phyloP scores from a whole-genome alignment of 768 basidiomycete genomes.

The Mycena leptocephala region DNA sequence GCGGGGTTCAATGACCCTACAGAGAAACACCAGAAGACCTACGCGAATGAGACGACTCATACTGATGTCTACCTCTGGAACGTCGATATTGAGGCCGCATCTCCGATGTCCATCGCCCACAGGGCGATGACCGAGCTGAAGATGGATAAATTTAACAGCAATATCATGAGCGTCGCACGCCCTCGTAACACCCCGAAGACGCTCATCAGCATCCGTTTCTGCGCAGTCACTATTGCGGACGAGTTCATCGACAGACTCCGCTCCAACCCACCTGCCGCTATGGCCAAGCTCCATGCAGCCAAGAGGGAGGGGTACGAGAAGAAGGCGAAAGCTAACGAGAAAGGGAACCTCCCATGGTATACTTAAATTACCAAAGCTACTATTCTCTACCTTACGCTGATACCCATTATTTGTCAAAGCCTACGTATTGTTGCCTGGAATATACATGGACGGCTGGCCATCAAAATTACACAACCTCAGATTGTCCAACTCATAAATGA shows the following conservation, averaged over 20 bases:
- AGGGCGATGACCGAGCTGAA: not conserved
- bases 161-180: not conserved
- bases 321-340: not conserved
- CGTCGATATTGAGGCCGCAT: not conserved
- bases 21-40: not conserved
- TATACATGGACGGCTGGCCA: slow-evolving; percentile 18
- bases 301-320: not conserved
- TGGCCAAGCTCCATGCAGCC: not conserved
- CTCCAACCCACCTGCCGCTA: not conserved
- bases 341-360: not conserved
- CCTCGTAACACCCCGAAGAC: not conserved
- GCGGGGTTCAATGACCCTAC: not conserved
- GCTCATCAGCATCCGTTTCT: slow-evolving; percentile 20
- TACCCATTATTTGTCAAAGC: not conserved
- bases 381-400: not conserved
- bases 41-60: not conserved
- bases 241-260: slow-evolving; percentile 2
- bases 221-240: not conserved
- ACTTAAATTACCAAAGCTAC: not conserved
- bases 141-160: not conserved
- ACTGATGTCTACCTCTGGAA: not conserved
- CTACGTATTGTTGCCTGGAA: slow-evolving; percentile 18
- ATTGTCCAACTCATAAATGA: not conserved
- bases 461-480: slow-evolving; percentile 1
- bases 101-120: not conserved